phyloP scores from a whole-genome alignment of 2,329 filamentous ascomycete genomes.

The Zymoseptoria passerinii region DNA sequence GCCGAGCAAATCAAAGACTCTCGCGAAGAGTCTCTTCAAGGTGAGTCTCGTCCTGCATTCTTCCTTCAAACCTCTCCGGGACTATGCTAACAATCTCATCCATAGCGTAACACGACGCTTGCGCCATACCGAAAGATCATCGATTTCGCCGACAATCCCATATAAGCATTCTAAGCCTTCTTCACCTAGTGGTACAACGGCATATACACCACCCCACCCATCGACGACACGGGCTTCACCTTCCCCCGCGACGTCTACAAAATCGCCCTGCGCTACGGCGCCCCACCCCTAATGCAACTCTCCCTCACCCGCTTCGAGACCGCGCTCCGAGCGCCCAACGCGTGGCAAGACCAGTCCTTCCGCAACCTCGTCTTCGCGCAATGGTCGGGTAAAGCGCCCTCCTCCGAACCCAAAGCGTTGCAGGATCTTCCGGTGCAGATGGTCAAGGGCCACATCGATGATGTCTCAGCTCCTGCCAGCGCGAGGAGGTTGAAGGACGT shows the following conservation, averaged over 20 bases:
- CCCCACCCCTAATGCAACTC: neutral
- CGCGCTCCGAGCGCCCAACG: neutral
- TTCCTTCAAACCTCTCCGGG: too few species aligned
- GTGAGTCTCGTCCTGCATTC: neutral
- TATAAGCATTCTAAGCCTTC: neutral
- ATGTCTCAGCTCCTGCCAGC: too few species aligned
- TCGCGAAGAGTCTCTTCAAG: neutral
- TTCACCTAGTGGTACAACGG: neutral
- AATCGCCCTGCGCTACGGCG: neutral
- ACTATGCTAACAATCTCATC: neutral
- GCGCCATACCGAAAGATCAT: neutral
- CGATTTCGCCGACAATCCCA: neutral
- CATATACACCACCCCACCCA: neutral
- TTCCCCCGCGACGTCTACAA: neutral
- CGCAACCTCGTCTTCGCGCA: neutral
- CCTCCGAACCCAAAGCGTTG: neutral
- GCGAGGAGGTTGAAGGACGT: too few species aligned
- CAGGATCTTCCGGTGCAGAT: neutral
- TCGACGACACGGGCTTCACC: neutral
- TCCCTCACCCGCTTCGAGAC: neutral
- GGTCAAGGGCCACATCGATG: neutral
- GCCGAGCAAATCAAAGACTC: neutral
- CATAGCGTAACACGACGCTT: neutral
- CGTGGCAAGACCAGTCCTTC: neutral
- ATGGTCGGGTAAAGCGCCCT: neutral